phyloP scores from a whole-genome alignment of 73 alveolate species.

The Tetrahymena thermophila region DNA sequence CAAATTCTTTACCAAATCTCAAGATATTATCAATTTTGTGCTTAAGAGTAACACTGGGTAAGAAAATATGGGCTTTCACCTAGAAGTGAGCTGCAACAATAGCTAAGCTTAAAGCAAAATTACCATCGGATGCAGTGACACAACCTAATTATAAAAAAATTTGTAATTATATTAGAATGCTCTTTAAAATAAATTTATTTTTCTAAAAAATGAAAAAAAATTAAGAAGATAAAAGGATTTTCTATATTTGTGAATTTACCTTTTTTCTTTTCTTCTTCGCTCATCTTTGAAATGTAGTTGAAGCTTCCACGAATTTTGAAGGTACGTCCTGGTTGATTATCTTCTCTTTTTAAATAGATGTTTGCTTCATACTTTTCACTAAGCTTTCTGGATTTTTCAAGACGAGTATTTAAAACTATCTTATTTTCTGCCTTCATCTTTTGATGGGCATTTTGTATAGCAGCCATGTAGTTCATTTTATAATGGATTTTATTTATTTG shows the following conservation, averaged over 20 bases:
- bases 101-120: conserved; percentile 29
- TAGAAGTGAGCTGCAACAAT: conserved; percentile 13
- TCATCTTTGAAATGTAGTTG: neutral
- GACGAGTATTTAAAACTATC: neutral
- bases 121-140: conserved; percentile 27
- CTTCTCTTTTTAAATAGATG: conserved; percentile 24
- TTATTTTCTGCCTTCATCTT: conserved; percentile 6
- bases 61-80: conserved; percentile 9
- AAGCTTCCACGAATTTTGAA: conserved; percentile 26
- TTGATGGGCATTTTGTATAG: neutral
- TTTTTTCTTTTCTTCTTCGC: conserved; percentile 6
- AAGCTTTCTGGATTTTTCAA: conserved; percentile 6
- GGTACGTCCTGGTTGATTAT: conserved; percentile 1
- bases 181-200: no score
- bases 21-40: conserved; percentile 17
- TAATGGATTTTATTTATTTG: neutral
- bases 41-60: conserved; percentile 15
- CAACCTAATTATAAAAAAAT: neutral
- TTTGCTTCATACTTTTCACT: conserved; percentile 10
- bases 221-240: no score
- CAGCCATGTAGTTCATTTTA: neutral
- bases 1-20: conserved; percentile 22
- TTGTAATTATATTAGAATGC: neutral
- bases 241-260: neutral
- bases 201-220: no score